phyloP scores from a whole-genome alignment of 164 flowering plant species.

The Platanus orientalis region DNA sequence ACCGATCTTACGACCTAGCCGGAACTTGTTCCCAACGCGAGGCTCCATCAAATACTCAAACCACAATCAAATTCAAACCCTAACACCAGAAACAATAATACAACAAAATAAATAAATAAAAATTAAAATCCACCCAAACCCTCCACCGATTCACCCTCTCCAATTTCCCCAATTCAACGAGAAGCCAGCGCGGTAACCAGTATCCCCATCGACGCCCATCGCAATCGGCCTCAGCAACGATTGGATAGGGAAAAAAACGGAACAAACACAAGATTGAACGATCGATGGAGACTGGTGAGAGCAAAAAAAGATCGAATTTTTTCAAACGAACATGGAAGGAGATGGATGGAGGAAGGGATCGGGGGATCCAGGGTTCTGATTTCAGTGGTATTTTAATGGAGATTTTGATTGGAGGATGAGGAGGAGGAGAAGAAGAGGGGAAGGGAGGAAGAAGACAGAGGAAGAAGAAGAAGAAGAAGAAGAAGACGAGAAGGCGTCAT shows the following conservation, averaged over 20 bases:
- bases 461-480: background rate
- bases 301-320: no score
- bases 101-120: no score
- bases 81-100: background rate
- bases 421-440: background rate
- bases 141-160: slow-evolving; percentile 8
- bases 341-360: no score
- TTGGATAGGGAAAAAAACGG: background rate
- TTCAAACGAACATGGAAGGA: no score
- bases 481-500: slow-evolving; percentile 13
- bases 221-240: background rate
- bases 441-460: background rate
- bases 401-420: background rate
- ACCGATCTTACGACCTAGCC: slow-evolving; percentile 88
- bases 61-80: background rate
- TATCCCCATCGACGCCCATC: background rate
- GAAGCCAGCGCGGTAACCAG: background rate
- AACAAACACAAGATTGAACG: background rate
- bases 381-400: background rate
- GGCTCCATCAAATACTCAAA: slow-evolving; percentile 54
- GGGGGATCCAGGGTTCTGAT: slow-evolving; percentile 5
- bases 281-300: no score
- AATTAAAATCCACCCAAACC: background rate
- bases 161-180: background rate
- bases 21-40: slow-evolving; percentile 79